Evolutionary conservation across 106 monocot genomes (phyloP).

Genomic region (Dioscorea alata): DNA sequence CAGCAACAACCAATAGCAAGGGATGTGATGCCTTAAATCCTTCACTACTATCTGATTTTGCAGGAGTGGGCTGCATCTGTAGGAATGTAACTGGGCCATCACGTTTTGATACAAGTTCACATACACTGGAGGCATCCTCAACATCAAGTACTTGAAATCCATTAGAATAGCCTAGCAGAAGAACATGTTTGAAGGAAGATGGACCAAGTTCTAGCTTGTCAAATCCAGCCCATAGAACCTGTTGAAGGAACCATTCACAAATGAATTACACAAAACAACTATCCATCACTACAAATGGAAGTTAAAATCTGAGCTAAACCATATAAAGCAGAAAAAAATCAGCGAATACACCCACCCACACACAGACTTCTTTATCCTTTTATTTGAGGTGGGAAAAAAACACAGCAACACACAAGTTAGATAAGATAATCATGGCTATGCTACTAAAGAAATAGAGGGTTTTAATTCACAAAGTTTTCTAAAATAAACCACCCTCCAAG

Average conservation of each 20-base stretch:
- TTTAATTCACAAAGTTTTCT: no score
- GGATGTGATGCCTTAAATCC: conserved; percentile 86
- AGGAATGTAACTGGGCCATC: conserved; percentile 91
- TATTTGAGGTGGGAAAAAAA: no score
- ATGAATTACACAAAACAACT: no score
- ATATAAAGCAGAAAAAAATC: no score
- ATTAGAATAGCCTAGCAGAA: conserved; percentile 82
- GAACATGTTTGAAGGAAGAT: conserved; percentile 65
- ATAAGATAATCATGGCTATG: no score
- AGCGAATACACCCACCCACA: no score
- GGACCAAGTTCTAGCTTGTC: conserved; percentile 70
- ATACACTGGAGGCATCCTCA: conserved; percentile 88
- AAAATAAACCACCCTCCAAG: no score
- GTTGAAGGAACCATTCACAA: not conserved
- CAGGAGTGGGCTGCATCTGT: conserved; percentile 79
- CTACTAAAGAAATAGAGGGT: no score
- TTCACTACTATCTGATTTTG: conserved; percentile 39
- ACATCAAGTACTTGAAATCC: conserved; percentile 99
- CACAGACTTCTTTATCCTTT: no score
- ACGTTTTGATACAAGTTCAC: conserved; percentile 91
- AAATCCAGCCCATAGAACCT: conserved; percentile 96
- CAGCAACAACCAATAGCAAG: conserved; percentile 82
- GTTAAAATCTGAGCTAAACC: no score
- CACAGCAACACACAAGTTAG: no score
- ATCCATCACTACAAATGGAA: no score